Evolutionary conservation across 768 basidiomycete genomes (phyloP).

Genomic region (Xanthoconium purpureum): DNA sequence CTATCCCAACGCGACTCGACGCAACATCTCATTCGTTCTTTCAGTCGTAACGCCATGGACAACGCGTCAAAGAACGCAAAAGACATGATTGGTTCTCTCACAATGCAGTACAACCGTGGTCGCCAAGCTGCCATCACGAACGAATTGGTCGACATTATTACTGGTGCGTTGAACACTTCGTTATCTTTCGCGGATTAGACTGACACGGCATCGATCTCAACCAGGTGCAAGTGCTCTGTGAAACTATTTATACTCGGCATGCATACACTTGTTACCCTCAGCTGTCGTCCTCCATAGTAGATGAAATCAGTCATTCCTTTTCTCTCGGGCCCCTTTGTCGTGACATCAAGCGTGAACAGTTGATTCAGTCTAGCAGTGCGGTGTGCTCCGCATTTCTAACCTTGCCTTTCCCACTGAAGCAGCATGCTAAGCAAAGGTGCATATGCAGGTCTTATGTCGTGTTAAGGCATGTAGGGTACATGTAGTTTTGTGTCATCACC

Average conservation of each 20-base stretch:
- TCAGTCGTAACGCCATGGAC: constrained; percentile 96
- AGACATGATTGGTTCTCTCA: constrained; percentile 85
- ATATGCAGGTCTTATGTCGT: constrained; percentile 26
- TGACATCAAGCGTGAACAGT: not conserved
- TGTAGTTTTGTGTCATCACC: constrained; percentile 34
- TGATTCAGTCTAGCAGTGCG: not conserved
- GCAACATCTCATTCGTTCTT: not conserved
- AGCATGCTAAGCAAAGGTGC: constrained; percentile 4
- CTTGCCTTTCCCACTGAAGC: not conserved
- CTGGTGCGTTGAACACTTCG: constrained; percentile 49
- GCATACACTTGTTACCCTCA: constrained; percentile 10
- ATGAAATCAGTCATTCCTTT: constrained; percentile 21
- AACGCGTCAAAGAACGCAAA: constrained; percentile 98
- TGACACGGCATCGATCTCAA: not conserved
- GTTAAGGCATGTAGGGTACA: constrained; percentile 36
- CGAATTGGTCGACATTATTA: constrained; percentile 90
- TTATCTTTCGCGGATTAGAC: not conserved
- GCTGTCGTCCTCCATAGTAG: constrained; percentile 18
- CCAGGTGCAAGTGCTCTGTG: constrained; percentile 50
- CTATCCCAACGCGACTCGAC: no score
- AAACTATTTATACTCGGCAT: constrained; percentile 19
- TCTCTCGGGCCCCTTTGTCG: not conserved
- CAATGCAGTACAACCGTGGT: constrained; percentile 98
- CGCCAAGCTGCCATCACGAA: constrained; percentile 97
- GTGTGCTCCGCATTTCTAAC: not conserved